Base-by-base conservation (phyloP, 345 rosid genomes). In the Eucalyptus grandis region DNA sequence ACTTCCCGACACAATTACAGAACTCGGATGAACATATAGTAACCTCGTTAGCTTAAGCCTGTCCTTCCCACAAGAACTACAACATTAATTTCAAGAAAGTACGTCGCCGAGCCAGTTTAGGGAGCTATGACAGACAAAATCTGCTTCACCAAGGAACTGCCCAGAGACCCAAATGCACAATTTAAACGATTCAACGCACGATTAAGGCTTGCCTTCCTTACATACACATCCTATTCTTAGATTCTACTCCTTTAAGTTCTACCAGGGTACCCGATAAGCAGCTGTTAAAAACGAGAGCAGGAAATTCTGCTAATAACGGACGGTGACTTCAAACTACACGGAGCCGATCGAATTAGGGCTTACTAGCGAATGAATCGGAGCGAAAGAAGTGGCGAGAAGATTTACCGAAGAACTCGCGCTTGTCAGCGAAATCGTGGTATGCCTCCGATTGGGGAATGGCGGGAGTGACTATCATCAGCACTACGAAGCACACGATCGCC, bases 341-440 rank as follows among this genome's bases (percentile, higher is more conserved):
- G 62, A 34, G 62, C 30, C 24, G 37, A 43, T 86, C 17, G 88
- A 53, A 86, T 53, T 50, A 12, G 88, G 43, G 65, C 56, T 51
- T 69, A 10, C 49, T n/a, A 30, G 31, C 2, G 37, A 43, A 30
- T 3, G 54, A 19, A 31, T 17, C 56, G 27, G 49, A 89, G 90
- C 44, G 77, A n/a, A 27, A 49, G 30, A 37, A 62, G 83, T 2
- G 58, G 51, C 7, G 81, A 21, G 43, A 10, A 43, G 72, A 69
- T 86, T 86, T 93, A 98, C 99, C 98, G 47, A 98, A 90, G 94
- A 95, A 96, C 82, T 93, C 49, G 91, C 98, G 99, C 86, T 97
- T 91, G 91, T 98, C 99, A 82, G 99, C 99, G 91, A 98, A 98
- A 91, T 96, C 94, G 89, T 98, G 99, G 92, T 97, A 97, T 51